Base-by-base conservation (phyloP, 805 yeast genomes). In the Lipomyces spencermartinsiae region DNA sequence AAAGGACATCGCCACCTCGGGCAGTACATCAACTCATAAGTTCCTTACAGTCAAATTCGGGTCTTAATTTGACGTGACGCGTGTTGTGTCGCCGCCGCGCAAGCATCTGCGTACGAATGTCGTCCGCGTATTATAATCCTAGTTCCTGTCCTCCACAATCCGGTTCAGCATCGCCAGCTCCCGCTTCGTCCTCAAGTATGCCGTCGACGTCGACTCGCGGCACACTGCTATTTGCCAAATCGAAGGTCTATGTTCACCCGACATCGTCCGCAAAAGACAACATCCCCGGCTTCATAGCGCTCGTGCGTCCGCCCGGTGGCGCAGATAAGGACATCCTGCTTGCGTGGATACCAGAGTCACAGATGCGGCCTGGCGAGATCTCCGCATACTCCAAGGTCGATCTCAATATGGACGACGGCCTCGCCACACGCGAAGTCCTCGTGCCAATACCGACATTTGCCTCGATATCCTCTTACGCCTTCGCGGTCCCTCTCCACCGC, bases 161-260 rank as follows among this genome's bases (percentile, higher is more conserved):
- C 56, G 9, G 10, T 7, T 33, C 37, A 10, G 53, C 55, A 31
- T n/a, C 55, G 37, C 54, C 55, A 14, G 29, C 59, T 34, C 46
- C 34, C 25, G 25, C 59, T 39, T 25, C 35, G 31, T 29, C 66
- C 43, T n/a, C 66, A 25, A 43, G n/a, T 43, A 39, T 63, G 39
- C 55, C 61, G 37, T 53, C 60, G 12, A 14, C 63, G 16, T 16
- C 64, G 39, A n/a, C 22, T 25, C n/a, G 57, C 33, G 71, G 71
- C 55, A 59, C 74, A 66, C 75, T 81, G 54, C 70, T 80, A n/a
- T 80, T 79, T 71, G 77, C 79, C 61, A 80, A 81, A 68, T 78
- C 82, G 33, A 80, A 80, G 68, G 95, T 90, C 6, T 93, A 87
- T 77, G 84, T 93, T 2, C 99, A 95, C 78, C 96, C 97, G 2